phyloP scores from a whole-genome alignment of 2,329 filamentous ascomycete genomes.

The Sclerotiophoma versabilis region DNA sequence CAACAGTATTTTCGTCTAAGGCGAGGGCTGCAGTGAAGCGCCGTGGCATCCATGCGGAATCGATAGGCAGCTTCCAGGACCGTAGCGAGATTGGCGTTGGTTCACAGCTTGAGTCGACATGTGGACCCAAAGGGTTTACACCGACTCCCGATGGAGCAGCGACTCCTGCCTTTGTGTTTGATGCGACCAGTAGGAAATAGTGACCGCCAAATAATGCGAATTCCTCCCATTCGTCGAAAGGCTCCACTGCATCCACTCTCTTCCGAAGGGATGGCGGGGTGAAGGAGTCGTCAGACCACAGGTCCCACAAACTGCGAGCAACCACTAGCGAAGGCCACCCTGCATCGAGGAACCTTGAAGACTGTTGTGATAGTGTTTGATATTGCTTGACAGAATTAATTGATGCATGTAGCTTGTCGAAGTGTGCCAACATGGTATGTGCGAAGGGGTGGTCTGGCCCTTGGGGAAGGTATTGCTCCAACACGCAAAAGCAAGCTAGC shows the following conservation, averaged over 20 bases:
- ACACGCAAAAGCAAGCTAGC: constrained; percentile 78
- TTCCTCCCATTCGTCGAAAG: constrained; percentile 97
- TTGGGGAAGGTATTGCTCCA: constrained; percentile 86
- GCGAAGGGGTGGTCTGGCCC: constrained; percentile 83
- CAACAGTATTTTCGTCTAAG: constrained; percentile 41
- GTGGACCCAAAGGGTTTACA: neutral
- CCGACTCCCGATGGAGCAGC: constrained; percentile 5
- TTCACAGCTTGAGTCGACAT: neutral
- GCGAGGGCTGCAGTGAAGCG: constrained; percentile 51
- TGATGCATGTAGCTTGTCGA: constrained; percentile 79
- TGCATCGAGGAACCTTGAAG: constrained; percentile 68
- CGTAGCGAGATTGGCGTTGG: constrained; percentile 24
- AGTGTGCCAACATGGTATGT: constrained; percentile 82
- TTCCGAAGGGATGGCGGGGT: constrained; percentile 66
- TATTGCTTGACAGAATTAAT: constrained; percentile 78
- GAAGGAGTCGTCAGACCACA: constrained; percentile 77
- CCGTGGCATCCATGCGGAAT: constrained; percentile 34
- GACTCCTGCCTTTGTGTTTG: constrained; percentile 44
- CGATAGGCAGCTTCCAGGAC: constrained; percentile 18
- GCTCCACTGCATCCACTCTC: constrained; percentile 73
- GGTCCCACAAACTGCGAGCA: constrained; percentile 75
- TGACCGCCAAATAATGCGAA: constrained; percentile 85
- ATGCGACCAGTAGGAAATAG: constrained; percentile 79
- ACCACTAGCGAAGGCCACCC: constrained; percentile 72
- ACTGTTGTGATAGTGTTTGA: constrained; percentile 70